Conservation (phyloP, 1,284 basidiomycete genomes). For the Psilocybe mexicana region DNA sequence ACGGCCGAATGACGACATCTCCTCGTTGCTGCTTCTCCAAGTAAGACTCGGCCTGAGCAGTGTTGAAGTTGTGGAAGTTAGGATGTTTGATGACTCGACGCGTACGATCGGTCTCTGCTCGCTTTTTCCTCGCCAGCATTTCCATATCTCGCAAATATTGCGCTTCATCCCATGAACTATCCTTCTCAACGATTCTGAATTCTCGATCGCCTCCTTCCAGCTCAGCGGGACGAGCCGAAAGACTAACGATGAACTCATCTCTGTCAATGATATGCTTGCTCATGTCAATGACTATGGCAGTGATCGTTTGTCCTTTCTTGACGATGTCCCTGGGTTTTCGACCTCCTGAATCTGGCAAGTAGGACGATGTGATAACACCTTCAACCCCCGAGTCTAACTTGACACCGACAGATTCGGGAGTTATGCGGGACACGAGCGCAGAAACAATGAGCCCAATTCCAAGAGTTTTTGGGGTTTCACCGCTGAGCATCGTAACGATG, state of each 20-base stretch:
- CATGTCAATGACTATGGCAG: constrained; percentile 78
- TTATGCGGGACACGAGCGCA: constrained; percentile 68
- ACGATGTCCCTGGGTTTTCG: constrained; percentile 49
- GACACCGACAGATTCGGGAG: constrained; percentile 55
- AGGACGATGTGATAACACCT: constrained; percentile 73
- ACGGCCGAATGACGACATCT: constrained; percentile 94
- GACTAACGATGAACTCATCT: constrained; percentile 71
- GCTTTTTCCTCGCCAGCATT: constrained; percentile 80
- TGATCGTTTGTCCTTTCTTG: constrained; percentile 78
- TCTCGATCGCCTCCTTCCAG: constrained; percentile 65
- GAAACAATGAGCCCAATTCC: constrained; percentile 84
- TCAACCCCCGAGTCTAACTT: constrained; percentile 93
- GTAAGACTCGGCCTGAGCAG: constrained; percentile 86
- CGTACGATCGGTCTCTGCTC: constrained; percentile 74
- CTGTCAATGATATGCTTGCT: constrained; percentile 59
- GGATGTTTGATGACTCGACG: constrained; percentile 96
- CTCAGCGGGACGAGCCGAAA: constrained; percentile 78
- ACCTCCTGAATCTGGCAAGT: constrained; percentile 57
- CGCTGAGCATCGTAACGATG: constrained; percentile 93
- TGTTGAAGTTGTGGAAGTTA: constrained; percentile 97
- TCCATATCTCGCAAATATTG: constrained; percentile 74
- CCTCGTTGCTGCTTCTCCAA: constrained; percentile 91
- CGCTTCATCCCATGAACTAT: constrained; percentile 67
- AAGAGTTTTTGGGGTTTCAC: constrained; percentile 85
- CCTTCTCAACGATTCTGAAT: constrained; percentile 63